A percentile compares a stretch with the other conserved stretches of the same genome.
Evolutionary conservation across 176 grass and related monocot genomes (phyloP).

Genomic region (Chrysopogon serrulatus): DNA sequence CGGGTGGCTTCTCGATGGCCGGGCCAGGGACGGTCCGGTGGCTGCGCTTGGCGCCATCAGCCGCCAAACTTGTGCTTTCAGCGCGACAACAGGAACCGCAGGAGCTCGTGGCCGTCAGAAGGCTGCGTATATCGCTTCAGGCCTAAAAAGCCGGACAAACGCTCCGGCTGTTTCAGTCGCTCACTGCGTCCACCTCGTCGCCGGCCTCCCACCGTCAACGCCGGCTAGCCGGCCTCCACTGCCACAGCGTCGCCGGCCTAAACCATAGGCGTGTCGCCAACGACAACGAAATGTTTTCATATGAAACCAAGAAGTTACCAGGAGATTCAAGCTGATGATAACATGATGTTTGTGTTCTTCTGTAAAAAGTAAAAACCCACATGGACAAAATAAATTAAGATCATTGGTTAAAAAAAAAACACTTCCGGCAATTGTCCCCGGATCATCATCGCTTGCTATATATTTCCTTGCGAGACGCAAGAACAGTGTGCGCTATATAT

Average conservation of each 20-base stretch:
- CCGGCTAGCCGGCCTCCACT: no score
- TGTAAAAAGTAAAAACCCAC: background rate
- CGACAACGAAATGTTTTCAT: background rate
- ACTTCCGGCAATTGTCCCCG: background rate
- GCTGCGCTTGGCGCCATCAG: constrained; percentile 22
- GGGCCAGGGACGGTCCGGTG: background rate
- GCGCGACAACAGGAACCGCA: background rate
- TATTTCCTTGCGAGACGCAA: background rate
- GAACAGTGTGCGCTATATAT: constrained; percentile 8
- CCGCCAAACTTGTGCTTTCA: background rate
- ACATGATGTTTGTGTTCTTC: background rate
- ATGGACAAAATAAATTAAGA: background rate
- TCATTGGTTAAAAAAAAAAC: background rate
- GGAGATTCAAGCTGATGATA: background rate
- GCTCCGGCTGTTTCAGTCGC: background rate
- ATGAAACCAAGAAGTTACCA: background rate
- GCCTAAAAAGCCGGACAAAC: constrained; percentile 1
- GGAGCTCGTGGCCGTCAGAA: background rate
- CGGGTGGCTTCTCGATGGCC: background rate
- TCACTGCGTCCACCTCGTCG: background rate
- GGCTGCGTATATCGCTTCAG: background rate
- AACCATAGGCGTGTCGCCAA: background rate
- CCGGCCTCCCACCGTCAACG: background rate
- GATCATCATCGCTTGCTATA: background rate
- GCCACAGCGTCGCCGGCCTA: background rate